Evolutionary conservation across 1,139 yeast species (phyloP).

Genomic region (Geotrichum fermentans): DNA sequence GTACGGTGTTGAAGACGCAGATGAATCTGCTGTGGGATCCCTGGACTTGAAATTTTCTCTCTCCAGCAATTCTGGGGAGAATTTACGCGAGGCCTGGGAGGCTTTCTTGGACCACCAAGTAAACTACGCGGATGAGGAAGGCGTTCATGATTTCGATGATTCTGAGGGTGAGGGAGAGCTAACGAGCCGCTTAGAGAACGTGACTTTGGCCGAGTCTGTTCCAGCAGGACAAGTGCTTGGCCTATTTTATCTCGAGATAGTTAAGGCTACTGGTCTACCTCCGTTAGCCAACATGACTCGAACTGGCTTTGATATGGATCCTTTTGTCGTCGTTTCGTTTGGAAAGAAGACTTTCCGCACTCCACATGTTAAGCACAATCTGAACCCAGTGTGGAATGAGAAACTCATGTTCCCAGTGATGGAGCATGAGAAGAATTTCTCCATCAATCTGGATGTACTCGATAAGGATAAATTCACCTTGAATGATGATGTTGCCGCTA

Average conservation of each 20-base stretch:
- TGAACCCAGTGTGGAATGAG: conserved; percentile 81
- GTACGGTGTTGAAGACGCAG: neutral
- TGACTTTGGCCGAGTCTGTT: conserved; percentile 32
- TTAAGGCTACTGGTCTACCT: conserved; percentile 54
- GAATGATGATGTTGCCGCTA: conserved; percentile 75
- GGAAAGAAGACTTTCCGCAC: conserved; percentile 87
- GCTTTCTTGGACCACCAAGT: conserved; percentile 9
- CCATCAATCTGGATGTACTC: conserved; percentile 64
- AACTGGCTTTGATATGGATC: conserved; percentile 90
- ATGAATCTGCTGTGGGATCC: conserved; percentile 1
- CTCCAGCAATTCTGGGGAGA: neutral
- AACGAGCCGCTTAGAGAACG: conserved; percentile 11
- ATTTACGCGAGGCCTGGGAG: conserved; percentile 11
- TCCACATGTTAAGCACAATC: conserved; percentile 75
- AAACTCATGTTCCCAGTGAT: conserved; percentile 72
- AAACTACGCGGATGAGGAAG: conserved; percentile 1
- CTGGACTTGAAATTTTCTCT: conserved; percentile 8
- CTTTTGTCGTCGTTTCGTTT: conserved; percentile 86
- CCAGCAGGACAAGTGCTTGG: conserved; percentile 54
- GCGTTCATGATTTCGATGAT: conserved; percentile 14
- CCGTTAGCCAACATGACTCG: conserved; percentile 43
- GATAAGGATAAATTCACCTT: conserved; percentile 81
- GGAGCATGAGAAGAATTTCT: conserved; percentile 58
- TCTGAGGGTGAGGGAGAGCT: conserved; percentile 12
- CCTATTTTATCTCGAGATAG: conserved; percentile 69